Base-by-base conservation (phyloP, 2,329 filamentous ascomycete species). In the Xylaria sp. region DNA sequence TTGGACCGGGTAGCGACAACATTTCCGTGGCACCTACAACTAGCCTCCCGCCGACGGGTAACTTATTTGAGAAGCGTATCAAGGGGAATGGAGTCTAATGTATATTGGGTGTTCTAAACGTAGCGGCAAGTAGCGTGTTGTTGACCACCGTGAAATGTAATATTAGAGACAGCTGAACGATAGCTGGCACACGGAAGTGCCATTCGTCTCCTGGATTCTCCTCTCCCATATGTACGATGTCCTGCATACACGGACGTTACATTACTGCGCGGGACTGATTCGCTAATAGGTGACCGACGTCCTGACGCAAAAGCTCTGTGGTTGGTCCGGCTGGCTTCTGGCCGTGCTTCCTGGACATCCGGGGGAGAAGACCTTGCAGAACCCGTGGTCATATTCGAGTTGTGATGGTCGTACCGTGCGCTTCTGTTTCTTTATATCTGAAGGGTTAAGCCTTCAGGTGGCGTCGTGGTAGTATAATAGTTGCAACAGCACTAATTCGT, bases 81-180 rank as follows among this genome's bases (percentile, higher is more conserved):
- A 29, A 44, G 51, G 53, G 51, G 53, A 53, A 45, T 39, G 39
- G 41, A 42, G 26, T 29, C 47, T n/a, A n/a, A n/a, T n/a, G n/a
- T n/a, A n/a, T n/a, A n/a, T 57, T 18, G 56, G 50, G 57, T 58
- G 60, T 52, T 42, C 21, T 51, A 38, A 38, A 56, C 50, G 59
- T 58, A 56, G 48, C 52, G 52, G 46, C 55, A 50, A 37, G 52
- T 52, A 44, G 44, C 26, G 48, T 48, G 29, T 49, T 34, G 39
- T 39, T 40, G 45, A 44, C 52, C 49, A 50, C 39, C 52, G 34
- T 45, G 48, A 48, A 52, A 26, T 51, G 20, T 47, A 37, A 19
- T 20, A 43, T 11, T 48, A 40, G 40, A 21, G 40, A 19, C 16
- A 42, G 40, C 19, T 11, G 40, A 24, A 37, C 38, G 45, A 39